A percentile compares a stretch with the other conserved stretches of the same genome.
Conservation (phyloP, 176 grass and related monocot genomes). For the Alloteropsis semialata region DNA sequence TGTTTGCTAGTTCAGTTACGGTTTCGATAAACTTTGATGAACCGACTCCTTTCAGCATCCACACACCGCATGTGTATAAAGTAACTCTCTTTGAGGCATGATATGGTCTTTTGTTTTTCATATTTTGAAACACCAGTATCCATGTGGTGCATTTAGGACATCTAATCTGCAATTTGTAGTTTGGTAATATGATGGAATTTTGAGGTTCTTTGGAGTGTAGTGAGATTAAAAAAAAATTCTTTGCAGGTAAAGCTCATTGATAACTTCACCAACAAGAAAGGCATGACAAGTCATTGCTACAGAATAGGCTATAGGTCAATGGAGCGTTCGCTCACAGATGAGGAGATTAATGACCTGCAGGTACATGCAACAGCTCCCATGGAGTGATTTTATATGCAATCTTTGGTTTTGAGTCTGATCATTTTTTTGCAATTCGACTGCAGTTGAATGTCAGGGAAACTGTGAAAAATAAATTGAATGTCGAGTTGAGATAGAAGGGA, state of each 20-base stretch:
- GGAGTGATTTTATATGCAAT: background rate
- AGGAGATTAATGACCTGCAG: conserved; percentile 90
- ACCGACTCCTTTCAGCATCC: background rate
- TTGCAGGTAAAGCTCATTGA: conserved; percentile 88
- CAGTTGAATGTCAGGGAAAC: conserved; percentile 83
- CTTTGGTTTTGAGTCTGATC: background rate
- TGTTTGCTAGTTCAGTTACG: background rate
- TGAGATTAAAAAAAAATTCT: background rate
- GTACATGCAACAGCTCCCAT: conserved; percentile 23
- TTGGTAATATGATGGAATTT: conserved; percentile 9
- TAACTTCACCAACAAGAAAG: conserved; percentile 98
- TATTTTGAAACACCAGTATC: background rate
- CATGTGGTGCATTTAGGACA: conserved; percentile 6
- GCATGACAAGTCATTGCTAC: conserved; percentile 96
- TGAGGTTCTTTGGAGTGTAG: background rate
- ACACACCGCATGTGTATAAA: background rate
- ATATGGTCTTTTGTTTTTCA: background rate
- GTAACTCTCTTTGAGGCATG: background rate
- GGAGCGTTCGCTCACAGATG: conserved; percentile 86
- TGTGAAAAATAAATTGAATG: conserved; percentile 80
- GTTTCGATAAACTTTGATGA: background rate
- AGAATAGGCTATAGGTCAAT: conserved; percentile 89
- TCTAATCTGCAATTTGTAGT: background rate
- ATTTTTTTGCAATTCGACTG: conserved; percentile 33
- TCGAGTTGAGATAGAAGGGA: conserved; percentile 66